Evolutionary conservation across 495 filamentous ascomycete genomes (phyloP).

Genomic region (Endocarpon pusillum): DNA sequence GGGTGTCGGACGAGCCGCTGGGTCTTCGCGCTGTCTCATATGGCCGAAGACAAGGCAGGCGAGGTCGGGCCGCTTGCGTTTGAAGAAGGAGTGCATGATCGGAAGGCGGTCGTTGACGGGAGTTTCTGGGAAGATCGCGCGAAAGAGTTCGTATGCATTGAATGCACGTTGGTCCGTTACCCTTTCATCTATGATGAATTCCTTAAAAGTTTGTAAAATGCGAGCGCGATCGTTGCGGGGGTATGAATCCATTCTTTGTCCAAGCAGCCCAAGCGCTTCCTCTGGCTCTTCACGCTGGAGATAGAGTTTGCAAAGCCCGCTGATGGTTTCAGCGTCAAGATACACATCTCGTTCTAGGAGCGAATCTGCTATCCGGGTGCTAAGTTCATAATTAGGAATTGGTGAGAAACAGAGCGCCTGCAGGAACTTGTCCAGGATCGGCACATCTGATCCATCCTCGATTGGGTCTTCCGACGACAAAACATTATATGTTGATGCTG

Average conservation of each 20-base stretch:
- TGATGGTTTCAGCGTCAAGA: slow-evolving; percentile 55
- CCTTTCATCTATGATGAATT: slow-evolving; percentile 42
- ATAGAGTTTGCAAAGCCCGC: slow-evolving; percentile 49
- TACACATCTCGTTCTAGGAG: slow-evolving; percentile 51
- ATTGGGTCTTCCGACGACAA: no score
- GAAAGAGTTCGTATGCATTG: slow-evolving; percentile 66
- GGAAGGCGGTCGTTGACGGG: slow-evolving; percentile 38
- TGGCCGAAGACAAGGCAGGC: slow-evolving; percentile 73
- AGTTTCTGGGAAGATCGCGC: slow-evolving; percentile 63
- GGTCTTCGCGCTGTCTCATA: slow-evolving; percentile 53
- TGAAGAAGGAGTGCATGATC: slow-evolving; percentile 75
- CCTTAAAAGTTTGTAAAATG: slow-evolving; percentile 44
- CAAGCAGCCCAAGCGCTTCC: slow-evolving; percentile 61
- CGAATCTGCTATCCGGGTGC: no score
- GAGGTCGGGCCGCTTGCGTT: slow-evolving; percentile 58
- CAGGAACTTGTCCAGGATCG: no score
- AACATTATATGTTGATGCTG: slow-evolving; percentile 40
- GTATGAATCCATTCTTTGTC: slow-evolving; percentile 43
- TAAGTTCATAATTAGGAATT: no score
- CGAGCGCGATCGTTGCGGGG: slow-evolving; percentile 42
- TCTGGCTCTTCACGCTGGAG: slow-evolving; percentile 53
- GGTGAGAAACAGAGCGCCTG: no score
- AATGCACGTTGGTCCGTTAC: slow-evolving; percentile 49
- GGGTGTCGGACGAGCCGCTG: slow-evolving; percentile 38
- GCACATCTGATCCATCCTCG: no score